phyloP scores from a whole-genome alignment of 257 asterid species.

The Capsicum baccatum region DNA sequence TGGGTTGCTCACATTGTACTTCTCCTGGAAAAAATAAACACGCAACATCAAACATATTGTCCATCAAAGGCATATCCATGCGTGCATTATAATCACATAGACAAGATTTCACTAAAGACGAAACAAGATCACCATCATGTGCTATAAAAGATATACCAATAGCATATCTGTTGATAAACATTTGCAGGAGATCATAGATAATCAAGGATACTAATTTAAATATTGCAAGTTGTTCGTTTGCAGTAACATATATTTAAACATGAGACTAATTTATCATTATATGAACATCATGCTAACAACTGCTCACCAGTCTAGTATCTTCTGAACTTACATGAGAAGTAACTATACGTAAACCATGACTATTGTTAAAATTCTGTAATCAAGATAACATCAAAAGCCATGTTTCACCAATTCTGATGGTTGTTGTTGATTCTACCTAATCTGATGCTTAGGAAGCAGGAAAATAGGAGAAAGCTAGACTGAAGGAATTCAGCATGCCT shows the following conservation, averaged over 20 bases:
- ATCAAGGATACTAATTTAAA: background rate
- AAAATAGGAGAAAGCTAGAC: constrained; percentile 7
- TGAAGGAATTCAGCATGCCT: background rate
- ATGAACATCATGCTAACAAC: background rate
- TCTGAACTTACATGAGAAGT: constrained; percentile 16
- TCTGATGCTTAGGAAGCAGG: constrained; percentile 21
- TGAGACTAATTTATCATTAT: background rate
- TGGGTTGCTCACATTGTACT: constrained; percentile 98
- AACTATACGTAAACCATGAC: background rate
- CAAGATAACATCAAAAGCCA: constrained; percentile 7
- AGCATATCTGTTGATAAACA: constrained; percentile 14
- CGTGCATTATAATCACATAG: constrained; percentile 11
- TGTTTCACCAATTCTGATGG: constrained; percentile 17
- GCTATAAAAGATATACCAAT: background rate
- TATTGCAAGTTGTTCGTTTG: background rate
- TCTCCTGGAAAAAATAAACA: constrained; percentile 69
- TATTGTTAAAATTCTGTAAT: background rate
- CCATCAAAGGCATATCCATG: background rate
- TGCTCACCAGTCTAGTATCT: background rate
- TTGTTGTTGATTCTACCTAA: background rate
- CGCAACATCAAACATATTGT: background rate
- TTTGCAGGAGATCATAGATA: background rate
- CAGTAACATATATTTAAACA: background rate
- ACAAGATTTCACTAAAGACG: background rate
- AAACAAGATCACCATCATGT: constrained; percentile 1